Base-by-base conservation (phyloP, 345 rosid species). In the Arabidopsis suecica region DNA sequence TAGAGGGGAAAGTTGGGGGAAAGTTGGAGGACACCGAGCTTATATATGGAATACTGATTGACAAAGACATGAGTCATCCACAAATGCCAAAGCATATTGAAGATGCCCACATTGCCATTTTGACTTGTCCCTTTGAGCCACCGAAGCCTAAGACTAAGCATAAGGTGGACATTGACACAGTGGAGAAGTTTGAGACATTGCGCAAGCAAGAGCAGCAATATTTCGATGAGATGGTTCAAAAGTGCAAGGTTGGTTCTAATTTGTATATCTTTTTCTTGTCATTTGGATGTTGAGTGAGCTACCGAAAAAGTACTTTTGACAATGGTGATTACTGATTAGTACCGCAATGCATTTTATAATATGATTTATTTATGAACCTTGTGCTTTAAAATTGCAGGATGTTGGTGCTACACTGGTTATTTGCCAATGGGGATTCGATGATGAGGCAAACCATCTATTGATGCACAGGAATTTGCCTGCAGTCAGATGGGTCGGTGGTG, bases 371-470 rank as follows among this genome's bases (percentile, higher is more conserved):
- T 3, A 20, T 69, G 41, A 47, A 56, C 28, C 4, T 65, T 53
- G 48, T 62, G 34, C 9, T 69, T 37, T 0, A 32, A 47, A 33
- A 59, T 49, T 83, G 78, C 85, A 95, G 99, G 99, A 93, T 85
- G 94, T 86, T 78, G 99, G 99, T 70, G 93, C 98, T 41, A 90
- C 99, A 12, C 73, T 95, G 80, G 99, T 95, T 57, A 95, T 95
- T 82, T 95, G 99, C 78, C 99, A 95, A 49, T 95, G 99, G 99
- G 99, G 98, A 37, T 95, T 95, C 23, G 99, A 95, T 77, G 99
- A 95, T 72, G 99, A 95, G 79, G 99, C 99, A 71, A 95, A 95
- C 76, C 99, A 95, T 86, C 79, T 95, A 38, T 75, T 95, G 74
- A 88, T 93, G 98, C 91, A 95, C 83, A 81, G 99, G 82, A 84